Conservation (phyloP, 164 flowering plant genomes). For the Aristolochia californica region DNA sequence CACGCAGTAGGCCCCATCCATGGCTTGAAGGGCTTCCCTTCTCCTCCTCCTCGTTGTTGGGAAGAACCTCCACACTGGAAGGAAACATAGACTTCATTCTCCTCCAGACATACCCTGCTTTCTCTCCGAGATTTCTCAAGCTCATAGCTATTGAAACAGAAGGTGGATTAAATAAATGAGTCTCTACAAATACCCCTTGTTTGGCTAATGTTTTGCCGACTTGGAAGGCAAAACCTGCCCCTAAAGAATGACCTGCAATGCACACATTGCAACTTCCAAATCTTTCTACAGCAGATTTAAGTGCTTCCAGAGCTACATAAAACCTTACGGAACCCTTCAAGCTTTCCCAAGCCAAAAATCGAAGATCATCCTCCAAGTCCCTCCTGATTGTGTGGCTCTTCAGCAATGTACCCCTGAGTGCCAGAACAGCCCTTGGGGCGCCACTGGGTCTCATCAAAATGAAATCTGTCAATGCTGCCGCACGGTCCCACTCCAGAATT, state of each 20-base stretch:
- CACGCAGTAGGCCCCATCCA: conserved; percentile 2
- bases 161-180: conserved; percentile 95
- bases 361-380: conserved; percentile 86
- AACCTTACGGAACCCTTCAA: conserved; percentile 83
- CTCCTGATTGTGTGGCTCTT: conserved; percentile 74
- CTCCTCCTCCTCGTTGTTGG: conserved; percentile 12
- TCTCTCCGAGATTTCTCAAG: conserved; percentile 62
- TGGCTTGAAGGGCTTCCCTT: not conserved
- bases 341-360: conserved; percentile 91
- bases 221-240: conserved; percentile 96
- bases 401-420: conserved; percentile 75
- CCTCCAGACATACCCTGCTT: conserved; percentile 61
- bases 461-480: conserved; percentile 70
- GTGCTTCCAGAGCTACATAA: conserved; percentile 45
- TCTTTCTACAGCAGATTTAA: conserved; percentile 24
- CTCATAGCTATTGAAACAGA: conserved; percentile 84
- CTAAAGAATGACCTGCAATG: conserved; percentile 84
- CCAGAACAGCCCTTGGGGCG: conserved; percentile 84
- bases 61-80: conserved; percentile 22
- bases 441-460: conserved; percentile 75
- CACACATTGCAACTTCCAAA: conserved; percentile 76
- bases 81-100: conserved; percentile 66
- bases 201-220: conserved; percentile 82
- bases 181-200: conserved; percentile 67
- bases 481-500: conserved; percentile 80